Evolutionary conservation across 331 rosid species (phyloP), one percentile per base, ranked within the genome.

Genomic region (Saraca asoca): DNA sequence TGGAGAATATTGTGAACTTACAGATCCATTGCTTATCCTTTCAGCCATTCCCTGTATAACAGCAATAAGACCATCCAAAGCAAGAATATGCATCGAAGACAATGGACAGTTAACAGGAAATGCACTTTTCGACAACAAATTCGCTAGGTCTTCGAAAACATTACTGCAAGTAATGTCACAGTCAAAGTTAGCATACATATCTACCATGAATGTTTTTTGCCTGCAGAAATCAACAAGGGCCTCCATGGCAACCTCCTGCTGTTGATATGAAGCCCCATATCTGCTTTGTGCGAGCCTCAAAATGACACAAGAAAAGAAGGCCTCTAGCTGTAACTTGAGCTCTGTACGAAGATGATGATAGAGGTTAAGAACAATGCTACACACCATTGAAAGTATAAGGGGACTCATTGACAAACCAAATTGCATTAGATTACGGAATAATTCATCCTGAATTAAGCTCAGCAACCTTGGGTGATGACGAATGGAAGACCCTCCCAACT

Each of bases 201-300:
- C 76, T 61, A 79, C 83, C 85, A 85, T 78, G 70, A 74, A 85
- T 43, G 76, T 79, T 71, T 79, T 82, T 72, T 82, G 90, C 76
- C 90, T 78, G 77, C 87, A 85, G 83, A 85, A 85, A 77, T 85
- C 90, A 52, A 85, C 90, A 62, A 85, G 87, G 51, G 82, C 87
- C 79, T 85, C 90, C 90, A 85, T 85, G 18, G 87, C 85, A 66
- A 79, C 83, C 71, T 85, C 90, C 75, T 85, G 90, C 73, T 85
- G 90, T 81, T 77, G 90, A 65, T 85, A 85, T 67, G 87, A 77
- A 52, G 87, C 85, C 55, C 90, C 90, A 72, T 82, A 79, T 71
- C 78, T 79, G 80, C 83, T 82, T 67, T 85, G 90, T 37, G 87
- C 83, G 68, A 85, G 83, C 79, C 90, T 82, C 81, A 85, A 74